Evolutionary conservation across 306 rosid species (phyloP).

Genomic region (Quercus robur): DNA sequence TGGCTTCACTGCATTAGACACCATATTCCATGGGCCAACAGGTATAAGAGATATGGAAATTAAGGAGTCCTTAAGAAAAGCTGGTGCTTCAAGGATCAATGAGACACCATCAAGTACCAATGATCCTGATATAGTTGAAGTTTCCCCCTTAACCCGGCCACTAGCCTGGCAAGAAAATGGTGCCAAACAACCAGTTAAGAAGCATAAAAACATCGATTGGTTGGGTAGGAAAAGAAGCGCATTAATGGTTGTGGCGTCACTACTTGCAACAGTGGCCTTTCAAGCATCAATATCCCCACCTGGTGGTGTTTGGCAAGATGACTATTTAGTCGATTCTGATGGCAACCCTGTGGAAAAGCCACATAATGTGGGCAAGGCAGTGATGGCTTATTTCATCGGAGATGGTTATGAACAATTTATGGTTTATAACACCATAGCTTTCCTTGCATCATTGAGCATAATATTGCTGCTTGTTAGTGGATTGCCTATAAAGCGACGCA

Average conservation of each 20-base stretch:
- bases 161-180: slow-evolving; percentile 13
- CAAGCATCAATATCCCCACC: slow-evolving; percentile 24
- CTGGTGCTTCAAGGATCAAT: slow-evolving; percentile 8
- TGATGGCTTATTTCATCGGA: slow-evolving; percentile 12
- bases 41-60: slow-evolving; percentile 27
- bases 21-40: slow-evolving; percentile 18
- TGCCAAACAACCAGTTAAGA: slow-evolving; percentile 11
- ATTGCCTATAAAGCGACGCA: slow-evolving; percentile 18
- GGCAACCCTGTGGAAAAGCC: slow-evolving; percentile 9
- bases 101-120: not conserved
- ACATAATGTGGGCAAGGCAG: slow-evolving; percentile 22
- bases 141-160: slow-evolving; percentile 1
- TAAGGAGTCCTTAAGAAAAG: slow-evolving; percentile 12
- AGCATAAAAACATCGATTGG: slow-evolving; percentile 19
- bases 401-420: not conserved
- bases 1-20: slow-evolving; percentile 24
- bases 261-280: slow-evolving; percentile 27
- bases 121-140: slow-evolving; percentile 1
- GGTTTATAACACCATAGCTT: slow-evolving; percentile 17
- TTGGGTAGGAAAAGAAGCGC: slow-evolving; percentile 24
- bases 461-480: slow-evolving; percentile 27
- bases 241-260: slow-evolving; percentile 31
- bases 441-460: slow-evolving; percentile 28
- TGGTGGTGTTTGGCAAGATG: slow-evolving; percentile 29
- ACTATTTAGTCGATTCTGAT: slow-evolving; percentile 7